phyloP scores from a whole-genome alignment of 371 early-diverging fungal species.

The Saksenaea oblongispora region DNA sequence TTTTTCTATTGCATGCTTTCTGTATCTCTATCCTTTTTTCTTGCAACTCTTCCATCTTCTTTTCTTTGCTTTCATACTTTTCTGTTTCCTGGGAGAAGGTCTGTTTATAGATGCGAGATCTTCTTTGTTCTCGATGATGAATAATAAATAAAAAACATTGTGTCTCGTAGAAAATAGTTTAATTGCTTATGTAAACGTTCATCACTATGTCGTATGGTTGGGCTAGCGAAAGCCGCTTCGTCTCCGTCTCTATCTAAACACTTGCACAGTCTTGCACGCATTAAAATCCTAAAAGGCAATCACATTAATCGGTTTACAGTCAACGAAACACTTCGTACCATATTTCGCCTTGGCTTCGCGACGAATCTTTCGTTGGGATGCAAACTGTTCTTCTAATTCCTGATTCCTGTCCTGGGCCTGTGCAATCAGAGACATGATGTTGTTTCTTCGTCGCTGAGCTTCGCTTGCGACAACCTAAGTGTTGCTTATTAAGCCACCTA shows the following conservation, averaged over 20 bases:
- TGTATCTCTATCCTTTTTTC: not conserved
- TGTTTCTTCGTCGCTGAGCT: constrained; percentile 72
- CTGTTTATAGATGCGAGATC: too few relatives aligned
- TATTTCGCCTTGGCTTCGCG: constrained; percentile 74
- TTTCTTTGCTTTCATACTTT: not conserved
- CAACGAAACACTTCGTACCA: constrained; percentile 37
- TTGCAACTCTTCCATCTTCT: not conserved
- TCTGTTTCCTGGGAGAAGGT: too few relatives aligned
- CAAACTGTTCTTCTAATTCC: constrained; percentile 65
- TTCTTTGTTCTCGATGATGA: too few relatives aligned
- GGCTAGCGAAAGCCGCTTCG: too few relatives aligned
- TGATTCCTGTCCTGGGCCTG: constrained; percentile 71
- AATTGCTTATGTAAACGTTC: too few relatives aligned
- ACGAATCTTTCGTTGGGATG: constrained; percentile 62
- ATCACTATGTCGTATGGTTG: too few relatives aligned
- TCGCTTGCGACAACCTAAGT: constrained; percentile 40
- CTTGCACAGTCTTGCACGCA: not conserved
- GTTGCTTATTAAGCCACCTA: not conserved
- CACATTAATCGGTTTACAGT: not conserved
- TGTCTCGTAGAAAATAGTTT: too few relatives aligned
- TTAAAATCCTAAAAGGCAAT: not conserved
- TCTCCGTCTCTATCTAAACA: too few relatives aligned
- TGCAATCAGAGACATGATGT: constrained; percentile 76
- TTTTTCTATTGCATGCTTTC: not conserved
- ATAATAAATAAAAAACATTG: too few relatives aligned